phyloP scores from a whole-genome alignment of 352 stramenopile species.

The Phytophthora multivora region DNA sequence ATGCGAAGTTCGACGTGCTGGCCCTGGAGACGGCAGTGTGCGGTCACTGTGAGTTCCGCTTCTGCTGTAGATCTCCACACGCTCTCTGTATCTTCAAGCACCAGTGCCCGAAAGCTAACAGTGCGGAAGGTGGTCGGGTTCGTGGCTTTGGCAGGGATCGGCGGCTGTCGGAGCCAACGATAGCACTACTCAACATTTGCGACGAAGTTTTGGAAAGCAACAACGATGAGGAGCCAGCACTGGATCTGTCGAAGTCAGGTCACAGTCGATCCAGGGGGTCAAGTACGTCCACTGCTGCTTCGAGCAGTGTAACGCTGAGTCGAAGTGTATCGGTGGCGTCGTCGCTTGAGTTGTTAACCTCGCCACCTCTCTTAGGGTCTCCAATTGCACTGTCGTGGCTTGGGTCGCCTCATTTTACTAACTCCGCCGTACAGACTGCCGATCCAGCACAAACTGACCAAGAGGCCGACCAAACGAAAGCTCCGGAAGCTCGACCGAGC shows the following conservation, averaged over 20 bases:
- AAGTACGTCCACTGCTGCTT: conserved; percentile 25
- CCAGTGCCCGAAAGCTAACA: conserved; percentile 49
- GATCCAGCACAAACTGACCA: conserved; percentile 14
- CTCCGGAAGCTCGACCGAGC: neutral
- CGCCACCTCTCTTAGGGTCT: conserved; percentile 33
- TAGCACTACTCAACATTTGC: conserved; percentile 25
- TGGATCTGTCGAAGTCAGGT: conserved; percentile 6
- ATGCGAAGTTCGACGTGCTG: conserved; percentile 69
- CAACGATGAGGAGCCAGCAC: conserved; percentile 21
- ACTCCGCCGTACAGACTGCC: conserved; percentile 1
- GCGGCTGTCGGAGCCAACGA: conserved; percentile 32
- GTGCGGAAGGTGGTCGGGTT: conserved; percentile 4
- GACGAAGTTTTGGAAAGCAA: conserved; percentile 26
- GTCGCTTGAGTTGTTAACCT: conserved; percentile 57
- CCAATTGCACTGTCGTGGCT: conserved; percentile 36
- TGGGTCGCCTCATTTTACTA: conserved; percentile 32
- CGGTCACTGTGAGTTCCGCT: conserved; percentile 56
- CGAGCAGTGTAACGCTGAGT: conserved; percentile 28
- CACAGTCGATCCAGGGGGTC: conserved; percentile 27
- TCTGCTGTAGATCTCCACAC: conserved; percentile 58
- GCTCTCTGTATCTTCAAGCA: conserved; percentile 67
- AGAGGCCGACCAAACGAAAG: conserved; percentile 8
- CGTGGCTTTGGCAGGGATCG: conserved; percentile 26
- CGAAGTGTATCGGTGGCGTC: conserved; percentile 48
- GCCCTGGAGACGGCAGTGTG: conserved; percentile 60